A percentile compares a stretch with the other conserved stretches of the same genome.
Evolutionary conservation across 2,329 filamentous ascomycete genomes (phyloP).

Genomic region (Fusarium veterinarium): DNA sequence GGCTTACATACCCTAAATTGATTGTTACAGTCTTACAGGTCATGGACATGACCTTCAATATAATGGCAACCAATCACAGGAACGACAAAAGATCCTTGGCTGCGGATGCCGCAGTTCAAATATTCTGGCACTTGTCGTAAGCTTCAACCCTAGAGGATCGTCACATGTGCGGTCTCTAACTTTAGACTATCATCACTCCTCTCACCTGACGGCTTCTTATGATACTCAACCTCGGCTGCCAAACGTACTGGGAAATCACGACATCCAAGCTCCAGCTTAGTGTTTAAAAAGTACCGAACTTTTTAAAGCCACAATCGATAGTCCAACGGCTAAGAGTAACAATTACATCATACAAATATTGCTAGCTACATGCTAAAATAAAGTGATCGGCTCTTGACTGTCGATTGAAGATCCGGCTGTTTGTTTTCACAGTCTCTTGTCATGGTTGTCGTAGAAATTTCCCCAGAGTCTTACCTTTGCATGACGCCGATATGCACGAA

Average conservation of each 20-base stretch:
- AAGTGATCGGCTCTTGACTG: background rate
- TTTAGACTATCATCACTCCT: background rate
- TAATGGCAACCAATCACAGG: fast-evolving
- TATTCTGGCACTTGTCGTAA: background rate
- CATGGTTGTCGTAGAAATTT: background rate
- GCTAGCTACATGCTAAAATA: background rate
- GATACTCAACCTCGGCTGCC: background rate
- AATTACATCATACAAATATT: background rate
- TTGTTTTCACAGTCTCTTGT: background rate
- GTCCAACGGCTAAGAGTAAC: background rate
- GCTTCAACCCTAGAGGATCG: background rate
- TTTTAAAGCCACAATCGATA: background rate
- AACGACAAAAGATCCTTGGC: background rate
- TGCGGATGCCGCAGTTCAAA: background rate
- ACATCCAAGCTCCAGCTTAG: background rate
- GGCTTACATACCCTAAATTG: background rate
- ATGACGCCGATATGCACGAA: background rate
- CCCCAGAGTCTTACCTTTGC: background rate
- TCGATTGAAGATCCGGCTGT: background rate
- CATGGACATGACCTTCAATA: fast-evolving
- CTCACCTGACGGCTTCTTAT: background rate
- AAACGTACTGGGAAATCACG: too few relatives aligned
- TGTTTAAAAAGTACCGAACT: background rate
- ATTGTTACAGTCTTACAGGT: fast-evolving
- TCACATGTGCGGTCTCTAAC: background rate